phyloP scores from a whole-genome alignment of 1,139 yeast species.

The Maudiozyma humilis region DNA sequence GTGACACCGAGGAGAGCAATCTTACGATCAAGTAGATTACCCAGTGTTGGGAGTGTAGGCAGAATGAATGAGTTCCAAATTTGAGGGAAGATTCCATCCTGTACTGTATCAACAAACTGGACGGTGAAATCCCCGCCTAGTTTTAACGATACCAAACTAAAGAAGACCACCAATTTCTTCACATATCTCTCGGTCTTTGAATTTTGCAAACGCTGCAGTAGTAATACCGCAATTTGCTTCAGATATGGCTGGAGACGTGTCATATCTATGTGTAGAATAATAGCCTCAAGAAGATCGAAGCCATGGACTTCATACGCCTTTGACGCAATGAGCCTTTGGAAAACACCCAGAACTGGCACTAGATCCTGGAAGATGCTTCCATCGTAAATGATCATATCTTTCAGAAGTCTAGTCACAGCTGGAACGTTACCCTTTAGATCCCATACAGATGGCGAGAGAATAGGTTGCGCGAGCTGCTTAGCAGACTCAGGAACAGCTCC shows the following conservation, averaged over 20 bases:
- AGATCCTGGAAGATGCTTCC: conserved; percentile 45
- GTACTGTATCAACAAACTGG: conserved; percentile 36
- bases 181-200: conserved; percentile 78
- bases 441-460: conserved; percentile 86
- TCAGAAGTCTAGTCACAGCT: conserved; percentile 73
- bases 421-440: conserved; percentile 90
- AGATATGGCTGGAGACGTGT: conserved; percentile 45
- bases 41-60: conserved; percentile 57
- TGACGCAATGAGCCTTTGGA: conserved; percentile 84
- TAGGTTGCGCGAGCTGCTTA: conserved; percentile 63
- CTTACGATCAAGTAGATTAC: conserved; percentile 67
- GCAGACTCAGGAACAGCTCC: conserved; percentile 53
- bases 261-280: conserved; percentile 52
- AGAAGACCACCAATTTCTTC: conserved; percentile 59
- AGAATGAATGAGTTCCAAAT: conserved; percentile 56
- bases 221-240: conserved; percentile 64
- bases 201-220: conserved; percentile 71
- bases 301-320: conserved; percentile 74
- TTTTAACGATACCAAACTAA: conserved; percentile 41
- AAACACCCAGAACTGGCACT: conserved; percentile 87
- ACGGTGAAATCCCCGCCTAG: conserved; percentile 37
- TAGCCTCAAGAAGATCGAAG: conserved; percentile 69
- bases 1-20: conserved; percentile 67
- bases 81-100: conserved; percentile 45
- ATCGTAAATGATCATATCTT: conserved; percentile 62